phyloP scores from a whole-genome alignment of 2,329 filamentous ascomycete species.

The Aspergillus luchuensis region DNA sequence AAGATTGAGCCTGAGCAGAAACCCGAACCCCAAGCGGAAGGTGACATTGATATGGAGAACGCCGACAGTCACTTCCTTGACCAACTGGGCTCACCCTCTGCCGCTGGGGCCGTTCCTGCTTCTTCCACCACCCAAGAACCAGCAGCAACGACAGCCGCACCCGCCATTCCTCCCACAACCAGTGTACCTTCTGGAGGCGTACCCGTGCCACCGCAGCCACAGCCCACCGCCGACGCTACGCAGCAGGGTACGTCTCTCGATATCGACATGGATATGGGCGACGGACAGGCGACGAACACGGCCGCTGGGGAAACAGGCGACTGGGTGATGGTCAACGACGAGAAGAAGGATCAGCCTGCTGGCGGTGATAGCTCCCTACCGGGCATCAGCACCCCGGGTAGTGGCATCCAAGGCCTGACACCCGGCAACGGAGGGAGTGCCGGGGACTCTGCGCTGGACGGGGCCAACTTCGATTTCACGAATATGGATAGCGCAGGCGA shows the following conservation, averaged over 20 bases:
- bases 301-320: conserved; percentile 60
- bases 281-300: conserved; percentile 38
- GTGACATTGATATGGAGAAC: conserved; percentile 40
- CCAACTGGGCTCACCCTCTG: conserved; percentile 34
- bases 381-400: conserved; percentile 23
- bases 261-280: conserved; percentile 58
- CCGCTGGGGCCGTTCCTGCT: conserved; percentile 11
- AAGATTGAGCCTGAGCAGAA: conserved; percentile 41
- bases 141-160: conserved; percentile 33
- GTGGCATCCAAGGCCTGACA: conserved; percentile 28
- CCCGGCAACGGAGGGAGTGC: conserved; percentile 25
- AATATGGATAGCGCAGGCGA: conserved; percentile 68
- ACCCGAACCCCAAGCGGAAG: conserved; percentile 22
- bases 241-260: conserved; percentile 25
- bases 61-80: conserved; percentile 35
- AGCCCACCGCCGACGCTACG: conserved; percentile 22
- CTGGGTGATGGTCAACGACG: conserved; percentile 75
- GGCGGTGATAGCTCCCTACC: conserved; percentile 13
- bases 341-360: conserved; percentile 44
- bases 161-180: conserved; percentile 2
- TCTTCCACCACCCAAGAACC: conserved; percentile 55
- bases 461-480: conserved; percentile 50
- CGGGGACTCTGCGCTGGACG: conserved; percentile 37
- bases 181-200: conserved; percentile 5
- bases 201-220: conserved; percentile 7